These are phyloP conservation scores for Metschnikowia aberdeeniae DNA, from an alignment of 805 yeast species.

Conservation along the genomic window DNA sequence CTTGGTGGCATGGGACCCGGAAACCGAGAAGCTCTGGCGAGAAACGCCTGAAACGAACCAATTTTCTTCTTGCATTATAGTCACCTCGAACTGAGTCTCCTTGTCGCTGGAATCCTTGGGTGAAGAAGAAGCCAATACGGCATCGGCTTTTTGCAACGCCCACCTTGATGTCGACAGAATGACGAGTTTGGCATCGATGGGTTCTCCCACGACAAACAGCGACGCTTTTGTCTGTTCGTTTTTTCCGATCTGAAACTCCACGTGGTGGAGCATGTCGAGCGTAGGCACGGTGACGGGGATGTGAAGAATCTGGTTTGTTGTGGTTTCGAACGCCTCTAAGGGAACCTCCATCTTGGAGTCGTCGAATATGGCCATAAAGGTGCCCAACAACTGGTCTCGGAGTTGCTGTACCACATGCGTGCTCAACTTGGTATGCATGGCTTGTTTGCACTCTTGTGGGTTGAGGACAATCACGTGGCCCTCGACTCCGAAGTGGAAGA, in stretches of 20 bases:
- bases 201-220: slow-evolving; percentile 60
- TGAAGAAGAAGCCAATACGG: slow-evolving; percentile 13
- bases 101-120: slow-evolving; percentile 2
- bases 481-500: slow-evolving; percentile 28
- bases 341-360: neutral
- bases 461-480: slow-evolving; percentile 19
- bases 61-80: slow-evolving; percentile 53
- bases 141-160: slow-evolving; percentile 22
- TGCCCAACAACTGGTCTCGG: slow-evolving; percentile 9
- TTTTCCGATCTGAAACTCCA: slow-evolving; percentile 42
- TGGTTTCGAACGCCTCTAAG: neutral
- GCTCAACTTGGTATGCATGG: slow-evolving; percentile 5
- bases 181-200: slow-evolving; percentile 43
- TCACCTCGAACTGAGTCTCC: slow-evolving; percentile 38
- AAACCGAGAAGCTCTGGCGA: slow-evolving; percentile 45
- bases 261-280: slow-evolving; percentile 56
- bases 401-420: slow-evolving; percentile 8
- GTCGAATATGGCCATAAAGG: slow-evolving; percentile 2
- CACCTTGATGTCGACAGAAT: slow-evolving; percentile 46
- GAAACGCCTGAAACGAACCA: slow-evolving; percentile 82
- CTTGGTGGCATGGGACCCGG: slow-evolving; percentile 13
- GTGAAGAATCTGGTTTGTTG: slow-evolving; percentile 19
- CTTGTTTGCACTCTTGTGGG: slow-evolving; percentile 13
- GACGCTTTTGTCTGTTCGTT: slow-evolving; percentile 15
- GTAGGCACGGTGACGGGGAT: slow-evolving; percentile 63